Base-by-base conservation (phyloP, 2,329 filamentous ascomycete species). In the Pseudophaeomoniella oleicola region DNA sequence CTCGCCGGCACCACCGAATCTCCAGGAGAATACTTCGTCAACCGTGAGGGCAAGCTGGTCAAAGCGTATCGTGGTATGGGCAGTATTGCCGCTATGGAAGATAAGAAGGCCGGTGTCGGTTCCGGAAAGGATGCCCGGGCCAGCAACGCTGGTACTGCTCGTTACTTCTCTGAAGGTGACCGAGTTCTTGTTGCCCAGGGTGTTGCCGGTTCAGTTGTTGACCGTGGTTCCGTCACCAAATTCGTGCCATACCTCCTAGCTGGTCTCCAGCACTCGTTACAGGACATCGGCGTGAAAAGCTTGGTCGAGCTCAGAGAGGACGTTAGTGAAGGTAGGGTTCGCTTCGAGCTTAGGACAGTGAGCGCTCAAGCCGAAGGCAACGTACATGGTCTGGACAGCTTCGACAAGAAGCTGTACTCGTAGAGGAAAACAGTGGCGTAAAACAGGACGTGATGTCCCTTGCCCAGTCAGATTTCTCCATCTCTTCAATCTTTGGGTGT, bases 51-150 rank as follows among this genome's bases (percentile, higher is more conserved):
- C 46, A 92, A 96, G 72, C 78, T 98, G 37, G 88, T 98, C 62
- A 98, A 98, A 73, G 87, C 90, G 30, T 98, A 98, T 72, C 83
- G 90, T 62, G 90, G 90, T 42, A 98, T 98, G 90, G 90, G 90
- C 48, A 87, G 80, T 62, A 98, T 98, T 56, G 90, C 94, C 53
- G 90, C 90, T 48, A 98, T 98, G 90, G 87, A 96, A 66, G 88
- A 96, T 66, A 94, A 90, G 75, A 94, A 94, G 71, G 86, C 87
- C 9, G 85, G 82, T 38, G 70, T 62, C 41, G 81, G 79, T 46
- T 41, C 42, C 16, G 65, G 67, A 52, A 81, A 79, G 64, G 79
- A 78, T 61, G 63, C 66, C 50, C 75, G 78, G 57, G 66, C 69
- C n/a, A 69, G 65, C 58, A 98, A 96, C 57, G 90, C 90, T 38